Evolutionary conservation across 106 monocot species (phyloP).

Genomic region (Acorus gramineus): DNA sequence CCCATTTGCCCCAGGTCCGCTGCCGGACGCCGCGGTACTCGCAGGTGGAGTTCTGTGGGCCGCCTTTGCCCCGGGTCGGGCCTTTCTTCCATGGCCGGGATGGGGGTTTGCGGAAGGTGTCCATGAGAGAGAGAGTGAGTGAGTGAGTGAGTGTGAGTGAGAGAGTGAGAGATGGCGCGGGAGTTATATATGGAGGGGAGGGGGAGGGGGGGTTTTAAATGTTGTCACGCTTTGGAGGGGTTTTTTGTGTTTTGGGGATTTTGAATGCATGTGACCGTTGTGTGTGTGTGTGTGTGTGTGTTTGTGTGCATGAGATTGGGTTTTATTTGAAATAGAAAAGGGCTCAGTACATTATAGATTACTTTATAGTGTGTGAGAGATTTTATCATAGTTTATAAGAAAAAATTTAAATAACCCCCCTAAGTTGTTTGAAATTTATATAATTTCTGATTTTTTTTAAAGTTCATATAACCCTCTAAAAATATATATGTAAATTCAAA

Average conservation of each 20-base stretch:
- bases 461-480: too few relatives aligned
- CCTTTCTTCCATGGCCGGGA: constrained; percentile 90
- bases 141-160: neutral
- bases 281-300: constrained; percentile 2
- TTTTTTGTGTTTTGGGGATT: constrained; percentile 2
- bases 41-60: constrained; percentile 87
- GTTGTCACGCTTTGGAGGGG: constrained; percentile 44
- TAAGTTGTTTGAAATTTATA: too few relatives aligned
- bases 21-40: constrained; percentile 92
- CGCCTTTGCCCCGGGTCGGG: constrained; percentile 81
- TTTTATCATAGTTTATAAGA: too few relatives aligned
- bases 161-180: neutral
- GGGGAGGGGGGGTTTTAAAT: constrained; percentile 35
- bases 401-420: too few relatives aligned
- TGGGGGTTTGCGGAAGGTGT: constrained; percentile 17
- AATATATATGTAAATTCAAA: too few relatives aligned
- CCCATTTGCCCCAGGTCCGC: constrained; percentile 99
- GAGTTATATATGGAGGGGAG: constrained; percentile 2
- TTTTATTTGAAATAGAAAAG: too few relatives aligned
- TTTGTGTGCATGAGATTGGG: too few relatives aligned
- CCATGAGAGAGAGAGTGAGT: constrained; percentile 3
- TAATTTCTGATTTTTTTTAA: too few relatives aligned
- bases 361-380: too few relatives aligned
- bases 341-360: too few relatives aligned
- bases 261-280: constrained; percentile 60